phyloP scores from a whole-genome alignment of 2,329 filamentous ascomycete genomes.

The Verticillium longisporum region DNA sequence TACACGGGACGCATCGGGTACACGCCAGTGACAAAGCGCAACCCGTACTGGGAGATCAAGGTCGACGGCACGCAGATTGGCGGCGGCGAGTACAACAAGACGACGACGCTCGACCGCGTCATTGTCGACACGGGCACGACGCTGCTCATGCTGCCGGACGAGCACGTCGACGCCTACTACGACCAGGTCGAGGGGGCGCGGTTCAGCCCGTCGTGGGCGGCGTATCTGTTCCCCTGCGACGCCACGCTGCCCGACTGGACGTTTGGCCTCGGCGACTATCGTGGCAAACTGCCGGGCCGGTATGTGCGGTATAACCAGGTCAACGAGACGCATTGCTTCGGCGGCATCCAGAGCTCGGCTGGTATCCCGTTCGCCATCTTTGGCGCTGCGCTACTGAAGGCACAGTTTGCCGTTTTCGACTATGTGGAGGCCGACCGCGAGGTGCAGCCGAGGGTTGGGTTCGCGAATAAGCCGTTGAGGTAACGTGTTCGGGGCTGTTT shows the following conservation, averaged over 20 bases:
- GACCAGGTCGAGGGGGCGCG: slow-evolving; percentile 42
- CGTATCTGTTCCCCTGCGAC: slow-evolving; percentile 52
- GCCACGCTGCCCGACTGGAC: slow-evolving; percentile 37
- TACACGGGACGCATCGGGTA: slow-evolving; percentile 54
- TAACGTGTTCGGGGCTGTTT: neutral
- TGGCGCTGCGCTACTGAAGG: slow-evolving; percentile 34
- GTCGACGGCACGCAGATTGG: slow-evolving; percentile 50
- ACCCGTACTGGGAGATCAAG: slow-evolving; percentile 58
- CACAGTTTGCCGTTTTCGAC: slow-evolving; percentile 36
- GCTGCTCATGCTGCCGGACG: slow-evolving; percentile 50
- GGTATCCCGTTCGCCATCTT: slow-evolving; percentile 30
- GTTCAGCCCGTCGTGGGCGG: slow-evolving; percentile 37
- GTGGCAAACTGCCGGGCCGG: slow-evolving; percentile 24
- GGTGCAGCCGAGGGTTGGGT: slow-evolving; percentile 20
- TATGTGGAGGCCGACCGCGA: slow-evolving; percentile 14
- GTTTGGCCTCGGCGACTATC: slow-evolving; percentile 25
- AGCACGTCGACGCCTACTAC: slow-evolving; percentile 54
- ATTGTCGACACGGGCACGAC: slow-evolving; percentile 70
- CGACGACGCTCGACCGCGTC: slow-evolving; percentile 22
- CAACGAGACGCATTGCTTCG: slow-evolving; percentile 22
- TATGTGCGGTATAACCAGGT: slow-evolving; percentile 29
- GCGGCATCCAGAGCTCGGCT: slow-evolving; percentile 28
- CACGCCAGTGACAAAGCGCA: slow-evolving; percentile 37
- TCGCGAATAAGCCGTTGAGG: slow-evolving; percentile 28
- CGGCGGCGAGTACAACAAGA: neutral